Evolutionary conservation across 768 basidiomycete genomes (phyloP).

Genomic region (Leccinellum rugosiceps): DNA sequence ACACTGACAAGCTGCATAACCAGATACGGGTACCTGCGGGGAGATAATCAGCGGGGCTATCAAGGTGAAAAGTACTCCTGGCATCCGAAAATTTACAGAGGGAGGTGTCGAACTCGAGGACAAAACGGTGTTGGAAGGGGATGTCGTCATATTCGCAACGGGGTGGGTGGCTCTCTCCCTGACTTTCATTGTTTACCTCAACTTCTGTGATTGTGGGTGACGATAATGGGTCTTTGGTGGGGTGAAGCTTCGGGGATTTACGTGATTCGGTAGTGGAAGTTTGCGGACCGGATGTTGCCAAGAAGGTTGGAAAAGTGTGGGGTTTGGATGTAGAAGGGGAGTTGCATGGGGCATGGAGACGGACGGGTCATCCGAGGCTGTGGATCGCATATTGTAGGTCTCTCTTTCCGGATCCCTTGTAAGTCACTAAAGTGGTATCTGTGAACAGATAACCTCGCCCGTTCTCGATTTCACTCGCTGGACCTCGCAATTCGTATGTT

Average conservation of each 20-base stretch:
- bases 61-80: conserved; percentile 37
- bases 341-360: conserved; percentile 40
- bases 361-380: conserved; percentile 35
- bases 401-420: not conserved
- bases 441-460: conserved; percentile 17
- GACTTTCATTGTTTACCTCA: not conserved
- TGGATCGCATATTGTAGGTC: conserved; percentile 27
- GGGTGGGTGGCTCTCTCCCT: conserved; percentile 20
- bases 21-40: conserved; percentile 40
- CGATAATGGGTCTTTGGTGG: not conserved
- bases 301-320: conserved; percentile 55
- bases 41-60: conserved; percentile 49
- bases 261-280: conserved; percentile 38
- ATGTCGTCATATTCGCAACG: conserved; percentile 34
- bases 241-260: conserved; percentile 44
- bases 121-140: conserved; percentile 24
- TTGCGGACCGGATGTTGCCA: conserved; percentile 44
- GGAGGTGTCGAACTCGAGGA: conserved; percentile 29
- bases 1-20: not conserved
- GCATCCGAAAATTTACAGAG: conserved; percentile 27
- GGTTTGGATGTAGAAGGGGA: conserved; percentile 66
- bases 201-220: too few relatives aligned
- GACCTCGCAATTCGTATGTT: conserved; percentile 30
- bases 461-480: conserved; percentile 27
- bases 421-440: not conserved